Conservation (phyloP, 495 filamentous ascomycete species). For the Lasiosphaeris hirsuta region DNA sequence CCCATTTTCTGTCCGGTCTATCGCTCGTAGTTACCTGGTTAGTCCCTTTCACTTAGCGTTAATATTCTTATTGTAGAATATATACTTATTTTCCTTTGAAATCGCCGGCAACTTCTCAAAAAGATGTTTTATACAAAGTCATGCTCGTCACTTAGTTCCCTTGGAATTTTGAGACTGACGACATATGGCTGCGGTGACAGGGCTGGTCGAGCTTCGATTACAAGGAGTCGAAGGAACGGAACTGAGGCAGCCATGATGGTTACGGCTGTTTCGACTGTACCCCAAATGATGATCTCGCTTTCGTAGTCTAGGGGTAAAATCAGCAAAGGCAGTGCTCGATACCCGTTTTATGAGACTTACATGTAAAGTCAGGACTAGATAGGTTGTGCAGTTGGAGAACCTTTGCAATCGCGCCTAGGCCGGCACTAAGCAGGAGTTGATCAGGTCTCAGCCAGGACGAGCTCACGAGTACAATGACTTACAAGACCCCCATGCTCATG, state of each 20-base stretch:
- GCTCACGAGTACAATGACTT: background rate
- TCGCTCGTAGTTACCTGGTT: no score
- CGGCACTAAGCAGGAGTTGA: conserved; percentile 16
- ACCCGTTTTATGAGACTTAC: no score
- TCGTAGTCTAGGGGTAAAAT: conserved; percentile 10
- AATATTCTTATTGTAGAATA: no score
- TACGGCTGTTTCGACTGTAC: conserved; percentile 22
- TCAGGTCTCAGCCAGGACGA: background rate
- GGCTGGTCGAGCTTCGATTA: background rate
- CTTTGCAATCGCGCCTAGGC: conserved; percentile 19
- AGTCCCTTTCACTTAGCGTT: no score
- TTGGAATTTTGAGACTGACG: no score
- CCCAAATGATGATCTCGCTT: conserved; percentile 20
- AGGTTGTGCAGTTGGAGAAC: conserved; percentile 15
- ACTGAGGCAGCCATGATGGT: conserved; percentile 29
- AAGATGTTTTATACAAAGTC: no score
- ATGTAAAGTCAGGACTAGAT: conserved; percentile 10
- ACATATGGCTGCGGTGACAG: no score
- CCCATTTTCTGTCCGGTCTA: no score
- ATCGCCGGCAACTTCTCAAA: no score
- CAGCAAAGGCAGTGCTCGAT: background rate
- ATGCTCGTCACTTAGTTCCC: no score
- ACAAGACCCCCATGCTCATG: conserved; percentile 6
- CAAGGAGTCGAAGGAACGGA: conserved; percentile 21
- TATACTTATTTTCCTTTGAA: no score